Base-by-base conservation (phyloP, 257 asterid genomes). In the Dorcoceras hygrometricum region DNA sequence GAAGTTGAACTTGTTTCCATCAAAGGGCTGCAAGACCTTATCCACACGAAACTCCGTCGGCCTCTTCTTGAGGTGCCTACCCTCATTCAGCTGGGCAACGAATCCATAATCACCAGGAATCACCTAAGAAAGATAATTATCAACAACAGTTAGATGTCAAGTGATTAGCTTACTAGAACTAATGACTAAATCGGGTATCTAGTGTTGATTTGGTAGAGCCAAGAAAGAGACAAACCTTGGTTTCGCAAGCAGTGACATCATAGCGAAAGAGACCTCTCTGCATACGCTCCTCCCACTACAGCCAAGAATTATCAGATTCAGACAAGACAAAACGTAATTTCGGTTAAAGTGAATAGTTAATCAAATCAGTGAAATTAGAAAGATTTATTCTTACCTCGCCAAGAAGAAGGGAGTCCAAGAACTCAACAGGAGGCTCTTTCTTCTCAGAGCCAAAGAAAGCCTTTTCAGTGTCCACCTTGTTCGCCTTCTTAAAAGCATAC, bases 61-160 rank as follows among this genome's bases (percentile, higher is more conserved):
- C 95, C 98, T 84, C 80, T 93, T 93, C 88, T 89, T 89, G 57
- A 93, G 90, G 84, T 93, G 98, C 85, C 98, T 78, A 63, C 98
- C 98, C 81, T 93, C 95, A 29, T 93, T 93, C 67, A 93, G 82
- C 81, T 93, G 98, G 1, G 98, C 98, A 43, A 93, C 69, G 26
- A 93, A 90, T 29, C 97, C 97, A 75, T 85, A 83, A 54, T 86
- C 77, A 64, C 97, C 99, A 6, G 99, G 90, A 79, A 93, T 93
- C 71, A 93, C 99, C 97, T 93, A 66, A 10, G 70, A 36, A 29
- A 27, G 27, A n/a, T 71, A 31, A 28, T 25, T 24, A 27, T 36
- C 1, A 22, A 67, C 14, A 39, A 12, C 11, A 36, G 5, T 36
- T 12, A 39, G n/a, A 39, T 39, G n/a, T n/a, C 16, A 39, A 39